Evolutionary conservation across 495 filamentous ascomycete genomes (phyloP).

Genomic region (Podospora tetraspora): DNA sequence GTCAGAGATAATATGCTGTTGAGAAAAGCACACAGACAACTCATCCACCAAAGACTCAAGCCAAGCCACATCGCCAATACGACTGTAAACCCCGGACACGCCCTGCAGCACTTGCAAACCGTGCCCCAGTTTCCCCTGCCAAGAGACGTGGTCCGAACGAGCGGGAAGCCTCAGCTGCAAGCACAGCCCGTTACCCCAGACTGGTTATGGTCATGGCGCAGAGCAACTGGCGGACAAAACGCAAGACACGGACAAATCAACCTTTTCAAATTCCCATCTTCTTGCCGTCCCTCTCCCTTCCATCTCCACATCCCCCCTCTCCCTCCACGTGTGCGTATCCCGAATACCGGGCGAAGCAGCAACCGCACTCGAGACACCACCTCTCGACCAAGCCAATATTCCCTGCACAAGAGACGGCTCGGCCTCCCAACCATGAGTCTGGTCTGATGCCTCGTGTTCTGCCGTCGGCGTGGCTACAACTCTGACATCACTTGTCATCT

Average conservation of each 20-base stretch:
- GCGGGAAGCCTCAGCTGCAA: neutral
- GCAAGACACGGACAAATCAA: neutral
- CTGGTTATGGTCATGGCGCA: neutral
- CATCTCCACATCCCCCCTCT: neutral
- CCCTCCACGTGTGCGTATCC: neutral
- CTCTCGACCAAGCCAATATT: neutral
- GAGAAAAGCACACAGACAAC: neutral
- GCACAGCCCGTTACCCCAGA: neutral
- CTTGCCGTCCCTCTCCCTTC: neutral
- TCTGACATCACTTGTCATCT: neutral
- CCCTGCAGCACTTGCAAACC: neutral
- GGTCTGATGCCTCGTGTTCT: neutral
- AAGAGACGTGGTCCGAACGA: neutral
- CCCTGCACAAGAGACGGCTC: neutral
- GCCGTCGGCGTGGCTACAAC: neutral
- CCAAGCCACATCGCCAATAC: neutral
- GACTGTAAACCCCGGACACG: neutral
- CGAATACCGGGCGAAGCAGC: neutral
- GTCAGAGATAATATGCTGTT: neutral
- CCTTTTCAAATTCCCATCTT: neutral
- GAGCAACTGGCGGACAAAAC: neutral
- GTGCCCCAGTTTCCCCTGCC: neutral
- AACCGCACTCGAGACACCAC: neutral
- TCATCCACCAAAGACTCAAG: neutral
- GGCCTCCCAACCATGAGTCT: neutral